A percentile compares a stretch with the other conserved stretches of the same genome.
phyloP scores from a whole-genome alignment of 371 early-diverging fungal genomes.

The Circinella umbellata region DNA sequence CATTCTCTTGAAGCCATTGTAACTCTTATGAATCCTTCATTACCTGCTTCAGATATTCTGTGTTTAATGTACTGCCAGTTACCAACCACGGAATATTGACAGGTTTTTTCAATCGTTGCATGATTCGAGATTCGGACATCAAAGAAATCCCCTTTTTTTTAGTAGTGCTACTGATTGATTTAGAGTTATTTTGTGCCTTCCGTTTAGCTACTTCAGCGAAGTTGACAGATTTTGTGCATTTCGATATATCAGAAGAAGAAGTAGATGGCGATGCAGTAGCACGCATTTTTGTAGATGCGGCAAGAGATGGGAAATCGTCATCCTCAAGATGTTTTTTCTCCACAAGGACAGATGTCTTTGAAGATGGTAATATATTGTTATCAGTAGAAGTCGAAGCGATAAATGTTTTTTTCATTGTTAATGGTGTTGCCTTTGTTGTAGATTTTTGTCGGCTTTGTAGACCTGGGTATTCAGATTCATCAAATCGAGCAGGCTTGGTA shows the following conservation, averaged over 20 bases:
- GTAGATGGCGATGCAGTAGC: constrained; percentile 1
- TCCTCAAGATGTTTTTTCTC: constrained; percentile 21
- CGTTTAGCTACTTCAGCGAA: constrained; percentile 46
- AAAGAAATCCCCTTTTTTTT: constrained; percentile 5
- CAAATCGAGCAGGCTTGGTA: constrained; percentile 15
- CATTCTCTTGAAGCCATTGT: neutral
- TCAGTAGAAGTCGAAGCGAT: neutral
- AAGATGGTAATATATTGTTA: too few relatives aligned
- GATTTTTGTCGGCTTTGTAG: constrained; percentile 9
- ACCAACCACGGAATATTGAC: constrained; percentile 62
- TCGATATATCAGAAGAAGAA: neutral
- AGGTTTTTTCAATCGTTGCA: constrained; percentile 38
- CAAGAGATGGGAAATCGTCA: constrained; percentile 48
- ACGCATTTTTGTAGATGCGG: constrained; percentile 31
- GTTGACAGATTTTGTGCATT: constrained; percentile 18
- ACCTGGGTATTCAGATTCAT: constrained; percentile 38
- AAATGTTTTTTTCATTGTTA: neutral
- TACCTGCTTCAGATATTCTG: constrained; percentile 53
- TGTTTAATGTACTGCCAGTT: constrained; percentile 53
- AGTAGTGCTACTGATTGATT: neutral
- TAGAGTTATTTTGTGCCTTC: constrained; percentile 28
- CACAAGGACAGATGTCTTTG: neutral
- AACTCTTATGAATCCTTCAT: neutral
- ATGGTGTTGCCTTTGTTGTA: neutral
- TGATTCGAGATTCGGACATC: neutral